A percentile compares a stretch with the other conserved stretches of the same genome.
Conservation (phyloP, 2,329 filamentous ascomycete genomes). For the Cryphonectria naterciae region DNA sequence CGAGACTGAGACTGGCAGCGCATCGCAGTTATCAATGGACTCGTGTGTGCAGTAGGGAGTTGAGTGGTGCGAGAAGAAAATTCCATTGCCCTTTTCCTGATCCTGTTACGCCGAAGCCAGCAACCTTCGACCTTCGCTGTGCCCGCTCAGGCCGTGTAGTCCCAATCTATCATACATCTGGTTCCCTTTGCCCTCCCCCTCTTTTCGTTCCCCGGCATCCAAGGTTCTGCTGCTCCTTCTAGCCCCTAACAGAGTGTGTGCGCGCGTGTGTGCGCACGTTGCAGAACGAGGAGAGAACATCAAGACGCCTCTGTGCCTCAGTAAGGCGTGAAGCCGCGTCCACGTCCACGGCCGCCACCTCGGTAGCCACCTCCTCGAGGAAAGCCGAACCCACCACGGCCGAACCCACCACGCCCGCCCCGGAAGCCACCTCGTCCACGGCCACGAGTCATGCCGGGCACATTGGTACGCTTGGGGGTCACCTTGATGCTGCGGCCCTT, state of each 20-base stretch:
- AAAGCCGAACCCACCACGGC: conserved; percentile 53
- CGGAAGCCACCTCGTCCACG: conserved; percentile 59
- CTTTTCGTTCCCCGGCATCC: not conserved
- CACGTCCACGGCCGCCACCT: conserved; percentile 57
- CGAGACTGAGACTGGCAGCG: not conserved
- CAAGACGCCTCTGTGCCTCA: conserved; percentile 41
- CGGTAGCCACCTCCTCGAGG: conserved; percentile 59
- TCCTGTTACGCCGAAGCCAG: conserved; percentile 25
- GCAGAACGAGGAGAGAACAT: not conserved
- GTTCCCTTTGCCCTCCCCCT: not conserved
- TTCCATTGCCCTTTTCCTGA: conserved; percentile 20
- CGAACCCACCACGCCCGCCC: conserved; percentile 57
- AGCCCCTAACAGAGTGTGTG: not conserved
- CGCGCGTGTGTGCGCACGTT: not conserved
- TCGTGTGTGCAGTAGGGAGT: not conserved
- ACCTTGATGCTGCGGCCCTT: conserved; percentile 96
- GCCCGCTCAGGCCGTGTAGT: conserved; percentile 7
- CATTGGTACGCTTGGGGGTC: conserved; percentile 89
- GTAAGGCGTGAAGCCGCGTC: conserved; percentile 68
- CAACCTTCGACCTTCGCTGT: conserved; percentile 23
- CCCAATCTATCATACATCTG: conserved; percentile 18
- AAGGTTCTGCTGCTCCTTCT: conserved; percentile 20
- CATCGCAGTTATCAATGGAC: not conserved
- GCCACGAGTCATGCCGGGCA: conserved; percentile 90
- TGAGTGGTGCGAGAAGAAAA: conserved; percentile 16